These are phyloP conservation scores for Tephrocybe rancida DNA, from an alignment of 768 basidiomycete genomes.

Conservation along the genomic window DNA sequence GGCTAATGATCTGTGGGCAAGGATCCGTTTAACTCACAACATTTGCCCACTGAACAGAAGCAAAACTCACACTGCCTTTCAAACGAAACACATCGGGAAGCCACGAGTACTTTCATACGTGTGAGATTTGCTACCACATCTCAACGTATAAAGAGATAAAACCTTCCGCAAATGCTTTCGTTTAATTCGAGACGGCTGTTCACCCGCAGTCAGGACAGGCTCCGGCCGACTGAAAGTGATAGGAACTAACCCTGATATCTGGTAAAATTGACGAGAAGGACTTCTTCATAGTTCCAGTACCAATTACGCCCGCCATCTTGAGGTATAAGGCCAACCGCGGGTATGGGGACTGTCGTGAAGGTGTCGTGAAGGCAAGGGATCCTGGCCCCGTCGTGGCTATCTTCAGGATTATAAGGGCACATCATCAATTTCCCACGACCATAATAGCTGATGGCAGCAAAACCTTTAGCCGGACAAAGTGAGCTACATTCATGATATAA, in stretches of 20 bases:
- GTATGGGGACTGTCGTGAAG: not conserved
- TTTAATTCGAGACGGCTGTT: constrained; percentile 45
- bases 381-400: not conserved
- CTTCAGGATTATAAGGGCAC: not conserved
- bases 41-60: not conserved
- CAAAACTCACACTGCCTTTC: constrained; percentile 74
- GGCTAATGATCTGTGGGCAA: constrained; percentile 58
- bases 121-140: not conserved
- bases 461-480: too few relatives aligned
- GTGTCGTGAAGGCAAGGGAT: not conserved
- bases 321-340: not conserved
- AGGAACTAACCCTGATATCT: constrained; percentile 23
- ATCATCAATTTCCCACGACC: not conserved
- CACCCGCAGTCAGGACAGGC: constrained; percentile 4
- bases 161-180: constrained; percentile 57
- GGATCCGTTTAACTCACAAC: constrained; percentile 8
- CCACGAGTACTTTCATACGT: constrained; percentile 74
- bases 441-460: too few relatives aligned
- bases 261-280: constrained; percentile 32
- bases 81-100: constrained; percentile 84
- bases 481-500: too few relatives aligned
- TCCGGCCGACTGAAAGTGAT: not conserved
- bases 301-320: constrained; percentile 14
- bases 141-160: not conserved
- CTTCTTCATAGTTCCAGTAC: constrained; percentile 27